Base-by-base conservation (phyloP, 2,329 filamentous ascomycete genomes). In the Clonostachys rosea region DNA sequence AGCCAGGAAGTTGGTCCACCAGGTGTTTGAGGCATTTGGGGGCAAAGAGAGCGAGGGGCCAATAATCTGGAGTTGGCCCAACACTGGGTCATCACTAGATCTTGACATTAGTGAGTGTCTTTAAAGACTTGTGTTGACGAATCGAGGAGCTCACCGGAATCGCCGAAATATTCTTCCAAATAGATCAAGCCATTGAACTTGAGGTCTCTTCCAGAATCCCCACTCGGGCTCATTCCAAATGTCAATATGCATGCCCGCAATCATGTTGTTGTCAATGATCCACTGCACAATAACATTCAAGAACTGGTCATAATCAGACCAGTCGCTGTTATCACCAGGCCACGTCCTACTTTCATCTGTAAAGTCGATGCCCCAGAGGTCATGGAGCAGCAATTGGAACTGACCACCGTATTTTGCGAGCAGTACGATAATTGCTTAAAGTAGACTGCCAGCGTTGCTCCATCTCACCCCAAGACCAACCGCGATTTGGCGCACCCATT, bases 221-320 rank as follows among this genome's bases (percentile, higher is more conserved):
- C 54, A n/a, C 8, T 78, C 74, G 0, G 76, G 72, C 57, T 79
- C 76, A 47, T 79, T 79, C 76, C 76, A 79, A 34, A 77, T 68
- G 45, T 79, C 76, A 11, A 72, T 58, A 1, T 72, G 60, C 0
- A 79, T 51, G 0, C 63, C 66, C 1, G 58, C 58, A 18, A 55
- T 59, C 56, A 63, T 66, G 35, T 59, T 53, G 49, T 71, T 71
- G 4, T 55, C 58, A 24, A 61, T 65, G 12, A 71, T 65, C 20
- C 59, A 69, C 1, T 56, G 54, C 18, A 71, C 56, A 4, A 71
- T 55, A 17, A 63, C 62, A 1, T 62, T 58, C 2, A 75, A 50
- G 46, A 73, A 78, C 0, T 52, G 48, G 44, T 78, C 72, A 51
- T 63, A 73, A n/a, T 61, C 53, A 2, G 61, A 57, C 73, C 74